Base-by-base conservation (phyloP, 768 basidiomycete genomes). In the Tulasnella sp. region DNA sequence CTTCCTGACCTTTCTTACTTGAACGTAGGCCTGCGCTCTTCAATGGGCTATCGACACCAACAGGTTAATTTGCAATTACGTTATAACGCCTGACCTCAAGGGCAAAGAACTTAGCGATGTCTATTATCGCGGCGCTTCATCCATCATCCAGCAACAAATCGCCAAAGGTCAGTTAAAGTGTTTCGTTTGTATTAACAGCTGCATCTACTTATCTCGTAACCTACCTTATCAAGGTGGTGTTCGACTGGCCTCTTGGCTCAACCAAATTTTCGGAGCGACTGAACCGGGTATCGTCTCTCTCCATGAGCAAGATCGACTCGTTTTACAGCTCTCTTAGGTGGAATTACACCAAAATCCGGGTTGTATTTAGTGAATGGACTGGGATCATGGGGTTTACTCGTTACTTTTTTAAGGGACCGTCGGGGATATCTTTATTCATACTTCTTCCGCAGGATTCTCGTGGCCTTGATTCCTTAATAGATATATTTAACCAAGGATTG, bases 31-130 rank as follows among this genome's bases (percentile, higher is more conserved):
- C 21, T 80, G 81, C 75, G 73, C 81, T 2, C n/a, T 62, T 19
- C 58, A 75, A 27, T 81, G 80, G 80, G 78, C 80, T 14, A 4
- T 40, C 27, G 81, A 81, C 52, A n/a, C 58, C n/a, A 81, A 81
- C 38, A 44, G 75, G 6, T 38, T 71, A 34, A 46, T 77, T 38
- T 81, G 79, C 75, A 38, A 71, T 36, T 77, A 42, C 73, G 74
- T 81, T 52, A 27, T 81, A 39, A 68, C 24, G 4, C 12, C 79
- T 19, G 74, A 34, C 24, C 48, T 39, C 18, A 75, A 38, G 10
- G 21, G 36, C 40, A 44, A 71, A 34, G 80, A 81, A 19, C 36
- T 71, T 31, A 40, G 19, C 38, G 52, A n/a, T 52, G 71, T 46
- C 38, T 81, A 79, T 39, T 79, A 74, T 34, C 31, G 14, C 36